Conservation (phyloP, 371 early-diverging fungal genomes). For the Rhizopus delemar region DNA sequence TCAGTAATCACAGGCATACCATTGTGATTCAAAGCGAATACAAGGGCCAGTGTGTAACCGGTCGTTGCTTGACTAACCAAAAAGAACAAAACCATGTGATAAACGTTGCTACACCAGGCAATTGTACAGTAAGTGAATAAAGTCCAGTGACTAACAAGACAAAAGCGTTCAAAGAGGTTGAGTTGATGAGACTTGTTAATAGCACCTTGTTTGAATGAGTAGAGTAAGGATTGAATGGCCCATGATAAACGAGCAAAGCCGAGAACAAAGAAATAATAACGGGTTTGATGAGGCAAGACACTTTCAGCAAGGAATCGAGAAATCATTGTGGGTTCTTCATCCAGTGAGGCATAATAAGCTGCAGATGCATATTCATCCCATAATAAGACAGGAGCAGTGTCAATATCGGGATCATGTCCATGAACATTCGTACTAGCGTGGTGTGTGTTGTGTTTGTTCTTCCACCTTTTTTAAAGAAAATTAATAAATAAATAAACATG, state of each 20-base stretch:
- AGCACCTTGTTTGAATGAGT: constrained; percentile 57
- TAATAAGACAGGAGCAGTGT: constrained; percentile 81
- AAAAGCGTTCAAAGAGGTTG: constrained; percentile 60
- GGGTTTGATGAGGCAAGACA: constrained; percentile 67
- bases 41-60: constrained; percentile 78
- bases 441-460: constrained; percentile 90
- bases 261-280: constrained; percentile 82
- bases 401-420: constrained; percentile 85
- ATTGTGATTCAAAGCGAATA: constrained; percentile 87
- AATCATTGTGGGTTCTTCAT: constrained; percentile 42
- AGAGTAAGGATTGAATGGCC: constrained; percentile 71
- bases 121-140: constrained; percentile 66
- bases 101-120: constrained; percentile 54
- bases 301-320: constrained; percentile 69
- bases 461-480: constrained; percentile 64
- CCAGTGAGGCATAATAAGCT: constrained; percentile 64
- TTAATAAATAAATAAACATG: not conserved
- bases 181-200: constrained; percentile 52
- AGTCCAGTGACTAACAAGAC: constrained; percentile 69
- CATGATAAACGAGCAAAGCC: constrained; percentile 79
- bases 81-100: constrained; percentile 66
- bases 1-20: constrained; percentile 83
- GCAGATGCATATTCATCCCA: constrained; percentile 87
- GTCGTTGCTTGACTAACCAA: constrained; percentile 69
- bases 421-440: constrained; percentile 85